phyloP scores from a whole-genome alignment of 352 stramenopile genomes.

The Globisporangium barbulae region DNA sequence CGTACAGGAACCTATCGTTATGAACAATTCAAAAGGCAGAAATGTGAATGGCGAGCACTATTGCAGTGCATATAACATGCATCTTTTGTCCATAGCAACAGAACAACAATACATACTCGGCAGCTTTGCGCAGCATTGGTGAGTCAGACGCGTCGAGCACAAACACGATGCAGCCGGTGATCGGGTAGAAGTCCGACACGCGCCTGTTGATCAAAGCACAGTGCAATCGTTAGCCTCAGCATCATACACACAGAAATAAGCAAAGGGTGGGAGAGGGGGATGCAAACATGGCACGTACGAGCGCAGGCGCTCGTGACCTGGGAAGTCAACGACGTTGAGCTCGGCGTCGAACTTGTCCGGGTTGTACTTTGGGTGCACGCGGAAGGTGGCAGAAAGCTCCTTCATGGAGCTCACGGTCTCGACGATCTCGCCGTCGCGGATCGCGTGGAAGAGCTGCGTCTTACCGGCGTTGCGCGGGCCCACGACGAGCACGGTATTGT shows the following conservation, averaged over 20 bases:
- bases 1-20: constrained; percentile 63
- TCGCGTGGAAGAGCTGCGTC: constrained; percentile 79
- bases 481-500: constrained; percentile 65
- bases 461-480: constrained; percentile 71
- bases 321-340: constrained; percentile 77
- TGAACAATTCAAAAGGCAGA: neutral
- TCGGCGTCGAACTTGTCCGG: constrained; percentile 64
- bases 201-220: constrained; percentile 30
- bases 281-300: constrained; percentile 31
- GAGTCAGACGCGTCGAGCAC: constrained; percentile 67
- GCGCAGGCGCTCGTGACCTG: constrained; percentile 76
- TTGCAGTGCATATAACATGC: neutral
- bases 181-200: constrained; percentile 70
- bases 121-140: constrained; percentile 69
- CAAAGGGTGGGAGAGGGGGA: neutral
- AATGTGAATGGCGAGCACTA: neutral
- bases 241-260: neutral
- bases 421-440: constrained; percentile 60
- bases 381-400: constrained; percentile 61
- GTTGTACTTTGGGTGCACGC: constrained; percentile 66
- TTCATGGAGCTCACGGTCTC: constrained; percentile 88
- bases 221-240: neutral
- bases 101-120: constrained; percentile 45
- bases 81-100: neutral
- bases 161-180: constrained; percentile 69